Evolutionary conservation across 1,139 yeast species (phyloP).

Genomic region (Geotrichum macrosporum): DNA sequence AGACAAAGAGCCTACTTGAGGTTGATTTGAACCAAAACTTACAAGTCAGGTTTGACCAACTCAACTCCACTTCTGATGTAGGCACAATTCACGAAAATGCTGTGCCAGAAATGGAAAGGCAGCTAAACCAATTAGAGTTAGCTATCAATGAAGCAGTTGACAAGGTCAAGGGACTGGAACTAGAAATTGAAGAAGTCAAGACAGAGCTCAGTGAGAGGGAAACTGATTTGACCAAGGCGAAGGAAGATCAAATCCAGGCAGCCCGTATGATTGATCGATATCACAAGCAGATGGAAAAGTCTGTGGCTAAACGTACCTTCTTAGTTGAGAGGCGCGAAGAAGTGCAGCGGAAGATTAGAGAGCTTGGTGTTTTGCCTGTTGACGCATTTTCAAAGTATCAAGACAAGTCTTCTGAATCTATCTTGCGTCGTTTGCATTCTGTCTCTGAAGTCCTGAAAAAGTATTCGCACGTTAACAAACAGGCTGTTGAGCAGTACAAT

Average conservation of each 20-base stretch:
- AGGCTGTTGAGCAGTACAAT: conserved; percentile 80
- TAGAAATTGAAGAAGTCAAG: conserved; percentile 20
- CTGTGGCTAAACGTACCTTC: conserved; percentile 59
- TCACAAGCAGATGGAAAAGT: conserved; percentile 63
- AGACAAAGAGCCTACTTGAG: conserved; percentile 48
- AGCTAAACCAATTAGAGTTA: conserved; percentile 8
- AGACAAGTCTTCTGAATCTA: conserved; percentile 46
- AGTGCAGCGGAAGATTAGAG: conserved; percentile 67
- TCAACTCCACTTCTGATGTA: conserved; percentile 21
- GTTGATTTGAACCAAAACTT: conserved; percentile 58
- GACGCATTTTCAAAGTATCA: conserved; percentile 61
- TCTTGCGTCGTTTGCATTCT: conserved; percentile 53
- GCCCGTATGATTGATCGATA: conserved; percentile 57
- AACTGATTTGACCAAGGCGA: conserved; percentile 46
- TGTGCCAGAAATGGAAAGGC: conserved; percentile 16
- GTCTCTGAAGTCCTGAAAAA: conserved; percentile 57
- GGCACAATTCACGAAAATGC: conserved; percentile 8
- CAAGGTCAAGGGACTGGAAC: conserved; percentile 12
- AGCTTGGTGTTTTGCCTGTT: conserved; percentile 82
- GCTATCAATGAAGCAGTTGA: conserved; percentile 11
- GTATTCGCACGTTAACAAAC: conserved; percentile 78
- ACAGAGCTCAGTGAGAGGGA: conserved; percentile 37
- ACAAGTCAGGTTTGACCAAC: conserved; percentile 42
- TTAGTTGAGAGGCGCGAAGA: conserved; percentile 64
- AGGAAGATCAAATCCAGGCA: conserved; percentile 53